phyloP scores from a whole-genome alignment of 139 green algal genomes.

The Prasinococcaceae sp. region DNA sequence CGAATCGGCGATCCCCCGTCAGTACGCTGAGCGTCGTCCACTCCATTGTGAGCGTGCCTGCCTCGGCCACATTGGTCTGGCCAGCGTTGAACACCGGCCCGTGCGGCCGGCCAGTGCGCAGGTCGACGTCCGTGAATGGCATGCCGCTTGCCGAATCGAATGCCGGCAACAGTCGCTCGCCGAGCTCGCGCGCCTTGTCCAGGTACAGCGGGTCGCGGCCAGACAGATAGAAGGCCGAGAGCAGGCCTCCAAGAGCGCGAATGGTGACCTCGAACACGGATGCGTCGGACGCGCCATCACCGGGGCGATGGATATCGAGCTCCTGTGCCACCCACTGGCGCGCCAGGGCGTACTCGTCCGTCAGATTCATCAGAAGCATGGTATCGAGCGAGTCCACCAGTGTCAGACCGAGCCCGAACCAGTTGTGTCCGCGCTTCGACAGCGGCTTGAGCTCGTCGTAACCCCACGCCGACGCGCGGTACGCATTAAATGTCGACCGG shows the following conservation, averaged over 20 bases:
- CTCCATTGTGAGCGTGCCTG: slow-evolving; percentile 39
- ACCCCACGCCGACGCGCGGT: slow-evolving; percentile 39
- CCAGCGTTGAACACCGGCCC: slow-evolving; percentile 29
- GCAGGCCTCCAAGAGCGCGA: slow-evolving; percentile 37
- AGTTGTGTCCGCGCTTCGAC: slow-evolving; percentile 22
- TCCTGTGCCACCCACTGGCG: slow-evolving; percentile 32
- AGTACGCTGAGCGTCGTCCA: slow-evolving; percentile 26
- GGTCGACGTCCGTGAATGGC: slow-evolving; percentile 37
- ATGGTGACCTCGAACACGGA: slow-evolving; percentile 53
- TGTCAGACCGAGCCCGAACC: slow-evolving; percentile 47
- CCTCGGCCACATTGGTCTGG: slow-evolving; percentile 25
- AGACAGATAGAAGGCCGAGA: slow-evolving; percentile 44
- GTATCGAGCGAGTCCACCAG: slow-evolving; percentile 50
- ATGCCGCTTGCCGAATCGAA: slow-evolving; percentile 56
- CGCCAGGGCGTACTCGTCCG: slow-evolving; percentile 21
- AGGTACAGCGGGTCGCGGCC: slow-evolving; percentile 29
- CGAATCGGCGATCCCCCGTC: slow-evolving; percentile 24
- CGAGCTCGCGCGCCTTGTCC: slow-evolving; percentile 33
- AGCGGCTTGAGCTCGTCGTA: slow-evolving; percentile 41
- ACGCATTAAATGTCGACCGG: slow-evolving; percentile 32
- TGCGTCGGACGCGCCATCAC: slow-evolving; percentile 18
- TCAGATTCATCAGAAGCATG: slow-evolving; percentile 52
- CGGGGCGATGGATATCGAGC: slow-evolving; percentile 37
- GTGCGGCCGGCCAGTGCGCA: slow-evolving; percentile 19
- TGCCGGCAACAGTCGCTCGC: slow-evolving; percentile 37